Conservation (phyloP, 2,329 filamentous ascomycete species). For the Aspergillus neotritici region DNA sequence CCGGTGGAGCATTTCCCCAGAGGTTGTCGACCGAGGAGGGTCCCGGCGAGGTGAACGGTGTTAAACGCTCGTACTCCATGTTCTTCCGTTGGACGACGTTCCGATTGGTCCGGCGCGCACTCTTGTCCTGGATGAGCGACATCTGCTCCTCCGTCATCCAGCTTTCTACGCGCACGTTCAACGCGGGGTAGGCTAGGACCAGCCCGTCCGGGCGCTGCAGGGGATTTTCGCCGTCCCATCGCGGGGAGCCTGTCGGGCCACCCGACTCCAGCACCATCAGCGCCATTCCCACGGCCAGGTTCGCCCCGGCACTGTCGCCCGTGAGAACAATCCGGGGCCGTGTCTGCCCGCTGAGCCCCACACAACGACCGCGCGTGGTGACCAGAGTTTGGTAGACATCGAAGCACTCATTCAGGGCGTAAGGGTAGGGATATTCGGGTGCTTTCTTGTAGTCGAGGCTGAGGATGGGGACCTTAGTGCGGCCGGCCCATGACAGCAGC, state of each 20-base stretch:
- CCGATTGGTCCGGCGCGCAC: constrained; percentile 69
- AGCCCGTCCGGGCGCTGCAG: constrained; percentile 74
- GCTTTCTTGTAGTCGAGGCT: constrained; percentile 89
- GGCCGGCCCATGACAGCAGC: constrained; percentile 84
- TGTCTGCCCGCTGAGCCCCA: constrained; percentile 64
- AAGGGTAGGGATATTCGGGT: constrained; percentile 77
- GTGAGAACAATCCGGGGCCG: constrained; percentile 65
- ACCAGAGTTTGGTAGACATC: constrained; percentile 75
- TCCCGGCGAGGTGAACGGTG: constrained; percentile 67
- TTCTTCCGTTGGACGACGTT: constrained; percentile 77
- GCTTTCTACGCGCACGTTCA: constrained; percentile 96
- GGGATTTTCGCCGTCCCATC: constrained; percentile 52
- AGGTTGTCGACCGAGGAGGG: constrained; percentile 63
- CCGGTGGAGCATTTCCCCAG: constrained; percentile 14
- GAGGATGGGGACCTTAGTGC: constrained; percentile 78
- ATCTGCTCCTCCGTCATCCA: constrained; percentile 99
- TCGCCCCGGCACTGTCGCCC: constrained; percentile 78
- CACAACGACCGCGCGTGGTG: constrained; percentile 64
- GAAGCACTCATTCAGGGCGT: constrained; percentile 80
- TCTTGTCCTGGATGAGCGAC: constrained; percentile 80
- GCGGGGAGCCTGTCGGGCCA: constrained; percentile 48
- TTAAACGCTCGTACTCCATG: constrained; percentile 78
- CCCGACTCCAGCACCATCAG: constrained; percentile 83
- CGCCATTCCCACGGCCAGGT: constrained; percentile 71
- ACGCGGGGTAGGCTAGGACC: constrained; percentile 77